Percentiles rank a stretch among this genome's conserved stretches.
phyloP scores from a whole-genome alignment of 768 basidiomycete species.

The Lentinus brumalis region DNA sequence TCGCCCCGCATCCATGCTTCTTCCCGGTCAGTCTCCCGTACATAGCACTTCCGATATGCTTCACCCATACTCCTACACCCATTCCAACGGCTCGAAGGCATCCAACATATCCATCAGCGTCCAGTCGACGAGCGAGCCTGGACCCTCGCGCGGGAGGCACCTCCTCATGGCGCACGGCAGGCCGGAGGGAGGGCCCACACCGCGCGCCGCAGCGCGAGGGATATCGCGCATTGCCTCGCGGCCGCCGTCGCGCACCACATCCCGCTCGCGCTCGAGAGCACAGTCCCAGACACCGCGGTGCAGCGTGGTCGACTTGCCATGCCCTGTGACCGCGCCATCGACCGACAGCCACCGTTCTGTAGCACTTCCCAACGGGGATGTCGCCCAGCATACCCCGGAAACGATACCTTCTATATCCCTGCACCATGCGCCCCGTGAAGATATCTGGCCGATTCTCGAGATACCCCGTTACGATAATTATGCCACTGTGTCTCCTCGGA shows the following conservation, averaged over 20 bases:
- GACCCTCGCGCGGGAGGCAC: background rate
- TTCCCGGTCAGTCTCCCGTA: constrained; percentile 11
- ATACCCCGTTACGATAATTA: constrained; percentile 16
- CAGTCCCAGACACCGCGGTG: background rate
- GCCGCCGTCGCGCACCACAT: constrained; percentile 10
- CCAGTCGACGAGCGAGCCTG: background rate
- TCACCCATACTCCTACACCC: constrained; percentile 7
- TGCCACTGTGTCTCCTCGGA: constrained; percentile 3
- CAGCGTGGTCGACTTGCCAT: background rate
- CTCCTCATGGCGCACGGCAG: background rate
- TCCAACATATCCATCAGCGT: constrained; percentile 8
- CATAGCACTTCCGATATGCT: background rate
- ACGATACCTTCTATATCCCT: background rate
- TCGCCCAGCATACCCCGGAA: background rate
- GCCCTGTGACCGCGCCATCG: background rate
- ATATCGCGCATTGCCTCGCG: constrained; percentile 14
- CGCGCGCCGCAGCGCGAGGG: constrained; percentile 16
- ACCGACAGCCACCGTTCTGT: constrained; percentile 1
- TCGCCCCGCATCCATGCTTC: constrained; percentile 14
- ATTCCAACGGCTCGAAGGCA: constrained; percentile 9
- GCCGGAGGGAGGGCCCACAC: constrained; percentile 10
- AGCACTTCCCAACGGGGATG: constrained; percentile 2
- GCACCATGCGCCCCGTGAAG: background rate
- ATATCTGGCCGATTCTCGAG: constrained; percentile 6
- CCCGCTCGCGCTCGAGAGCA: constrained; percentile 8